These are phyloP conservation scores for Leccinum fibrillosum DNA, from an alignment of 768 basidiomycete genomes.

Conservation along the genomic window DNA sequence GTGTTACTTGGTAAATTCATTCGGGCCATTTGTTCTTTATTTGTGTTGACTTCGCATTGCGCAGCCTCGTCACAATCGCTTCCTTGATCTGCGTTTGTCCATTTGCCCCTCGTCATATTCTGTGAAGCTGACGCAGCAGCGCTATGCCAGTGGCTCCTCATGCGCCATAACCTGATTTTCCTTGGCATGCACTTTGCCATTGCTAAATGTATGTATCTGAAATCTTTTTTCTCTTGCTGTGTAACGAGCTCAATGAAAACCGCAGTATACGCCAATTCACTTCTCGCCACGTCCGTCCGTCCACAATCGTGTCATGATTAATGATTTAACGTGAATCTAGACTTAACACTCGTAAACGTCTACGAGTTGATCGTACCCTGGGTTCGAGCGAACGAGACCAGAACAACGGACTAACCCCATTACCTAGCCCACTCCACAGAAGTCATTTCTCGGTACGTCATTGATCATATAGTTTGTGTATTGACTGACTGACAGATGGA, in stretches of 20 bases:
- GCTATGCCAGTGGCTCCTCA: constrained; percentile 24
- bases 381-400: constrained; percentile 27
- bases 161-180: constrained; percentile 36
- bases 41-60: neutral
- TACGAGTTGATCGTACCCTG: constrained; percentile 21
- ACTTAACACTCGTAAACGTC: constrained; percentile 31
- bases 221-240: neutral
- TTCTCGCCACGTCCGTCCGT: constrained; percentile 31
- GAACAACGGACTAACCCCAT: constrained; percentile 4
- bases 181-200: constrained; percentile 35
- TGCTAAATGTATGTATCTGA: constrained; percentile 25
- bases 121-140: neutral
- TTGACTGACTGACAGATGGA: neutral
- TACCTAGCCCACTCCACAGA: constrained; percentile 17
- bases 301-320: neutral
- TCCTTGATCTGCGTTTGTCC: constrained; percentile 31
- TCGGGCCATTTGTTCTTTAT: neutral
- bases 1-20: constrained; percentile 39
- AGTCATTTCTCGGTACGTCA: constrained; percentile 24
- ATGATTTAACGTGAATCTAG: constrained; percentile 5
- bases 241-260: neutral
- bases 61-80: constrained; percentile 31
- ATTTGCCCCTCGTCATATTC: neutral
- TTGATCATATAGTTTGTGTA: neutral
- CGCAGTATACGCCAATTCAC: constrained; percentile 32